Conservation (phyloP, 257 asterid species). For the Phtheirospermum japonicum region DNA sequence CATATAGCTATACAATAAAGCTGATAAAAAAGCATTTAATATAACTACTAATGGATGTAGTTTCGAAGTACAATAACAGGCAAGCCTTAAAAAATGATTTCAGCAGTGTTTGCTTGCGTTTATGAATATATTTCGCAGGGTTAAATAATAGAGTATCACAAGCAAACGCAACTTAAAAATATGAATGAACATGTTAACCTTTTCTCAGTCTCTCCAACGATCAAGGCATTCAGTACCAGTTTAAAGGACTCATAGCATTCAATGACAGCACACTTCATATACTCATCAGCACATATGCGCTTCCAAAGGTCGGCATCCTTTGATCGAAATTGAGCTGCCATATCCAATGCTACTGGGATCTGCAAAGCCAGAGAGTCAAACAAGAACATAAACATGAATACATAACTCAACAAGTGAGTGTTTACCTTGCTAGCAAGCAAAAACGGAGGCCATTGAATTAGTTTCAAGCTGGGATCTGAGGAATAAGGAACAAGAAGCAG, state of each 20-base stretch:
- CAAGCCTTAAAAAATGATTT: background rate
- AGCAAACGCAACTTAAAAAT: constrained; percentile 19
- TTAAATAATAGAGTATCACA: constrained; percentile 2
- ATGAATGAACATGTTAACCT: constrained; percentile 41
- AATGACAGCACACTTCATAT: constrained; percentile 74
- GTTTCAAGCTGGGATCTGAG: constrained; percentile 64
- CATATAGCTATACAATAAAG: background rate
- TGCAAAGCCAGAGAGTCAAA: constrained; percentile 40
- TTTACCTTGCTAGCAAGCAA: constrained; percentile 83
- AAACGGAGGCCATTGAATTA: constrained; percentile 89
- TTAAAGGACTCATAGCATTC: constrained; percentile 84
- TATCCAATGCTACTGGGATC: constrained; percentile 81
- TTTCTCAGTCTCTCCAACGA: constrained; percentile 70
- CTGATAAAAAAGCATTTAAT: background rate
- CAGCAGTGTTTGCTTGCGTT: background rate
- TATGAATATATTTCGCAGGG: constrained; percentile 9
- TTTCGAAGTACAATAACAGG: constrained; percentile 4
- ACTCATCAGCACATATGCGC: constrained; percentile 75
- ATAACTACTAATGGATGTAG: background rate
- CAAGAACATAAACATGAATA: constrained; percentile 21
- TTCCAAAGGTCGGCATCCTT: constrained; percentile 83
- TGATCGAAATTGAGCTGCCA: constrained; percentile 76
- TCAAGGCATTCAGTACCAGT: constrained; percentile 59
- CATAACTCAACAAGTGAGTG: constrained; percentile 21
- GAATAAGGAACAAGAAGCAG: constrained; percentile 81